Percentiles rank a stretch among this genome's conserved stretches.
Conservation (phyloP, 2,329 filamentous ascomycete genomes). For the Boeremia exigua region DNA sequence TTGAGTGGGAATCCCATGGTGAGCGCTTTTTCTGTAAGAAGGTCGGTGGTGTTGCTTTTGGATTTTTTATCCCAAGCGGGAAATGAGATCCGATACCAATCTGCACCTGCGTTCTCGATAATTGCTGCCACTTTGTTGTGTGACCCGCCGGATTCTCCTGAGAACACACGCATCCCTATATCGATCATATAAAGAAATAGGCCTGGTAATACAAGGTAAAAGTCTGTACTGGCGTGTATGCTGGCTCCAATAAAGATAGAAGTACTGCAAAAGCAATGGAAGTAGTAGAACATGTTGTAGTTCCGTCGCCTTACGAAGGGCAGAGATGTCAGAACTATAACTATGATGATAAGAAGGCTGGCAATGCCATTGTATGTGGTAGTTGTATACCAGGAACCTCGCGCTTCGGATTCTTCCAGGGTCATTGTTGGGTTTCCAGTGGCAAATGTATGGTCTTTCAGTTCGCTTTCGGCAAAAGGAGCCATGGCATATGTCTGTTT, state of each 20-base stretch:
- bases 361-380: conserved; percentile 6
- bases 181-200: conserved; percentile 1
- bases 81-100: not conserved
- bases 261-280: not conserved
- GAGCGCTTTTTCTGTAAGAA: not conserved
- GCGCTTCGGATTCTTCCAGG: not conserved
- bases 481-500: not conserved
- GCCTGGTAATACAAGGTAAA: conserved; percentile 1
- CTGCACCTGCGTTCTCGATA: conserved; percentile 1
- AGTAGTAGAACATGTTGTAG: conserved; percentile 6
- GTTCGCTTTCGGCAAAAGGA: not conserved
- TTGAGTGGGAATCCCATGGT: not conserved
- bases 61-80: not conserved
- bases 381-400: not conserved
- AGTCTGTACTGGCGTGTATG: conserved; percentile 5
- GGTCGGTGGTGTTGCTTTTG: not conserved
- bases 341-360: not conserved
- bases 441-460: not conserved
- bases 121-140: not conserved
- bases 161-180: not conserved
- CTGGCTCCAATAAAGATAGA: conserved; percentile 2
- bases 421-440: conserved; percentile 8
- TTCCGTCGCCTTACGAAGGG: not conserved
- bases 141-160: not conserved
- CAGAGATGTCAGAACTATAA: conserved; percentile 2